Base-by-base conservation (phyloP, 805 yeast species). In the Torulaspora franciscae region DNA sequence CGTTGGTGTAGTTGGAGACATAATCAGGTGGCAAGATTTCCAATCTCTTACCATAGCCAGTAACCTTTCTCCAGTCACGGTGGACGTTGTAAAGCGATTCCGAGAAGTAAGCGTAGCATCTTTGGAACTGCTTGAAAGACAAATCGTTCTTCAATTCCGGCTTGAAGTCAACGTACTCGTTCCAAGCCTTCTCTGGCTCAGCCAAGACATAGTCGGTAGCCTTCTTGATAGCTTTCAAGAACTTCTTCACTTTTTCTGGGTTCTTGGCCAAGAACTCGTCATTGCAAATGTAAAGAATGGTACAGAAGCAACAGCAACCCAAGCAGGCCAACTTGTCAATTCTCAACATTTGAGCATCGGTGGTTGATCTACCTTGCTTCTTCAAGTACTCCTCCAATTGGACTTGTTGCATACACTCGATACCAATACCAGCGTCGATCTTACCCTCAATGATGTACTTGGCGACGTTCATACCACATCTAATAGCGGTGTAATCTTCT, bases 391-490 rank as follows among this genome's bases (percentile, higher is more conserved):
- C 78, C 56, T 75, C 80, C 54, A 76, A 67, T 56, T 76, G 77
- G 38, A 76, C 81, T 61, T 75, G 80, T 58, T 76, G 81, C 59
- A 76, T 74, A 61, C 79, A 76, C 57, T 76, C 81, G 45, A 76
- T 74, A 54, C 81, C 81, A 55, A 76, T 71, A 42, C 81, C 81
- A 46, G 79, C 80, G 57, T 76, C 78, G 43, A 76, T 74, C 51
- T 70, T 68, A 29, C 80, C 80, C 42, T 75, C 77, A 42, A 76
- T 72, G 52, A 76, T 76, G 52, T 70, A 70, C 56, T 74, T 75
- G 47, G 80, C 77, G 37, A 76, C 80, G 54, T 76, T 76, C 81
- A 76, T 76, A 45, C 81, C 81, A 51, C 79, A 74, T 61, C 80
- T 69, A 43, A 76, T 77, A 7, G 81, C 79, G 36, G 79, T 74